These are phyloP conservation scores for Phytophthora crassamura DNA, from an alignment of 352 stramenopile genomes.

Conservation along the genomic window DNA sequence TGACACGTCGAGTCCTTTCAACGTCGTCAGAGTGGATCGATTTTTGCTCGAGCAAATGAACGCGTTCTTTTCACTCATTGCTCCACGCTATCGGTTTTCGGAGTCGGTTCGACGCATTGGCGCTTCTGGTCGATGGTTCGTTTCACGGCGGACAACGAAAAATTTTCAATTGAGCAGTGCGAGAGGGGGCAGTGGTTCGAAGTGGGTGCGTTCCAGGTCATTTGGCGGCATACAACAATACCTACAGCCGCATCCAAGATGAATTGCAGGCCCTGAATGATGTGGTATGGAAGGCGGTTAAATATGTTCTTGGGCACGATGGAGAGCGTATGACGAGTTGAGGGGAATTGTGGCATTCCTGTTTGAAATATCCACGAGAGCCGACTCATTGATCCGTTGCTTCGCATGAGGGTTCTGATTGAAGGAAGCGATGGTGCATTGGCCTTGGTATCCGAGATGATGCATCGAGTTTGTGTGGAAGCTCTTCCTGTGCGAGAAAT, in stretches of 20 bases:
- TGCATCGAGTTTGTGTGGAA: conserved; percentile 4
- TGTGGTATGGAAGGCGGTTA: conserved; percentile 6
- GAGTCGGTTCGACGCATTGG: conserved; percentile 15
- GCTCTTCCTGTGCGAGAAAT: conserved; percentile 10
- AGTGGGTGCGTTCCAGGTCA: neutral
- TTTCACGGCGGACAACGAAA: conserved; percentile 21
- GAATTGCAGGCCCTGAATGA: neutral
- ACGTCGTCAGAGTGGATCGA: conserved; percentile 15
- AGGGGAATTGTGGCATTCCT: conserved; percentile 1
- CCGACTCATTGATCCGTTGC: conserved; percentile 10
- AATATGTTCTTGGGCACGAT: conserved; percentile 6
- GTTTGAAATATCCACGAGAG: neutral
- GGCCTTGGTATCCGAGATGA: conserved; percentile 8
- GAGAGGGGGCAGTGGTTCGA: conserved; percentile 19
- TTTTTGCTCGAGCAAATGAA: conserved; percentile 33
- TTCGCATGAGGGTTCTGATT: conserved; percentile 8
- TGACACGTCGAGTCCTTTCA: conserved; percentile 14
- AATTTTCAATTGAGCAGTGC: conserved; percentile 2
- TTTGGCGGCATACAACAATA: neutral
- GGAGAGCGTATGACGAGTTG: neutral
- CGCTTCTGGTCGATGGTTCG: conserved; percentile 34
- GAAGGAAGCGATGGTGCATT: conserved; percentile 2
- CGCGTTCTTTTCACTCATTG: conserved; percentile 30
- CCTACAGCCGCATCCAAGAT: neutral
- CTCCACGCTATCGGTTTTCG: conserved; percentile 18